A percentile compares a stretch with the other conserved stretches of the same genome.
phyloP scores from a whole-genome alignment of 1,284 basidiomycete genomes.

The Heterobasidion parviporum region DNA sequence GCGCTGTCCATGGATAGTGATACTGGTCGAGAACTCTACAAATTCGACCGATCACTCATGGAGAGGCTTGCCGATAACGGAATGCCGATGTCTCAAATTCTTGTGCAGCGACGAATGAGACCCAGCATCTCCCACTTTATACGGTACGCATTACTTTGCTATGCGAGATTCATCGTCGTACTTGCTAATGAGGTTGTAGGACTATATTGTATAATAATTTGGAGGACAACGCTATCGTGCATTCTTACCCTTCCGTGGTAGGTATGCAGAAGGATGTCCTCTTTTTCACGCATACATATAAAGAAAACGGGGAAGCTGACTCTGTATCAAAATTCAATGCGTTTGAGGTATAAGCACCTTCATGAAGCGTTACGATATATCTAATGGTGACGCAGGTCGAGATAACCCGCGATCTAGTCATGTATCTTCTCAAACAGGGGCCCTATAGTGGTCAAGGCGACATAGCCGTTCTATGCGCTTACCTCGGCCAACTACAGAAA shows the following conservation, averaged over 20 bases:
- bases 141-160: slow-evolving; percentile 15
- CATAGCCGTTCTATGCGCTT: slow-evolving; percentile 70
- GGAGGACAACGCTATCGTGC: slow-evolving; percentile 45
- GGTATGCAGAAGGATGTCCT: slow-evolving; percentile 53
- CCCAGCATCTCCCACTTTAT: slow-evolving; percentile 34
- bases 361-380: not conserved
- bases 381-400: slow-evolving; percentile 34
- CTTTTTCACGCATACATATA: slow-evolving; percentile 49
- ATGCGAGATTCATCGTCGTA: not conserved
- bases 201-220: slow-evolving; percentile 51
- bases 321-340: slow-evolving; percentile 55
- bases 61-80: slow-evolving; percentile 31
- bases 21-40: slow-evolving; percentile 26
- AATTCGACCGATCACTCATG: slow-evolving; percentile 40
- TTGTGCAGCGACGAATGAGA: slow-evolving; percentile 35
- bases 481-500: slow-evolving; percentile 56
- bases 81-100: slow-evolving; percentile 32
- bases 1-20: slow-evolving; percentile 32
- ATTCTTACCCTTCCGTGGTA: slow-evolving; percentile 39
- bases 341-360: slow-evolving; percentile 42
- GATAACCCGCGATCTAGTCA: slow-evolving; percentile 64
- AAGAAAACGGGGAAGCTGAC: slow-evolving; percentile 49
- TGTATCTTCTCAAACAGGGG: slow-evolving; percentile 52
- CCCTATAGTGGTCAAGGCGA: slow-evolving; percentile 35
- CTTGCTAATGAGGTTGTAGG: slow-evolving; percentile 20